A percentile compares a stretch with the other conserved stretches of the same genome.
These are phyloP conservation scores for Neurospora tetraspora DNA, from an alignment of 495 filamentous ascomycete genomes.

Conservation along the genomic window DNA sequence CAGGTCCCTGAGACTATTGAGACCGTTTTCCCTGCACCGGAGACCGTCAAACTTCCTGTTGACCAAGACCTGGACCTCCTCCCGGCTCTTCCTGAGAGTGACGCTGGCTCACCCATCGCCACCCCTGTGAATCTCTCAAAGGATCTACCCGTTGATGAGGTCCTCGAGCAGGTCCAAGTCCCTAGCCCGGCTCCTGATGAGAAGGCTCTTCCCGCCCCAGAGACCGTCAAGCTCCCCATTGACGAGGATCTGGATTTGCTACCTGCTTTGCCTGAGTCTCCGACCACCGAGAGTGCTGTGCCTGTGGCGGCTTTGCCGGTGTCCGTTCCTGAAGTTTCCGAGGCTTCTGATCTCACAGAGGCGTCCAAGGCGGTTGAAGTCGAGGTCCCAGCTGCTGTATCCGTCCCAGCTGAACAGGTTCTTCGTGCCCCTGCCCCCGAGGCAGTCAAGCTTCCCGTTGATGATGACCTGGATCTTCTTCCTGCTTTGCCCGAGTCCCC, in stretches of 20 bases:
- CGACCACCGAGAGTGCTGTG: not conserved
- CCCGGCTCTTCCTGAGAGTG: conserved; percentile 1
- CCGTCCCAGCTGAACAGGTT: too few species aligned
- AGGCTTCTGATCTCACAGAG: not conserved
- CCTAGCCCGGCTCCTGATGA: not conserved
- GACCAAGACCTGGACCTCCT: not conserved
- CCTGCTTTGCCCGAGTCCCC: not conserved
- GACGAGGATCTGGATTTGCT: not conserved
- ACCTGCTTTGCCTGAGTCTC: not conserved
- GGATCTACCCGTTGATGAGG: not conserved
- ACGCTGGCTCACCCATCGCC: not conserved
- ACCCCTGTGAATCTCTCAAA: not conserved
- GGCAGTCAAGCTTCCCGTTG: not conserved
- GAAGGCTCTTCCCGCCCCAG: not conserved
- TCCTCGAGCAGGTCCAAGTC: not conserved
- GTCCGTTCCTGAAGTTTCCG: not conserved
- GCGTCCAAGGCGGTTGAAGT: not conserved
- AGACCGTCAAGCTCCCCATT: not conserved
- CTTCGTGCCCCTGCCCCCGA: not conserved
- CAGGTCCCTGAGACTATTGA: not conserved
- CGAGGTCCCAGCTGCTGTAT: not conserved
- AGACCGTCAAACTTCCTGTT: not conserved
- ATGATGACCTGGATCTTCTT: not conserved
- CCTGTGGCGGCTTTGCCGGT: not conserved
- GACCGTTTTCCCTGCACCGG: not conserved